Base-by-base conservation (phyloP, 495 filamentous ascomycete genomes). In the Daldinia concentrica region DNA sequence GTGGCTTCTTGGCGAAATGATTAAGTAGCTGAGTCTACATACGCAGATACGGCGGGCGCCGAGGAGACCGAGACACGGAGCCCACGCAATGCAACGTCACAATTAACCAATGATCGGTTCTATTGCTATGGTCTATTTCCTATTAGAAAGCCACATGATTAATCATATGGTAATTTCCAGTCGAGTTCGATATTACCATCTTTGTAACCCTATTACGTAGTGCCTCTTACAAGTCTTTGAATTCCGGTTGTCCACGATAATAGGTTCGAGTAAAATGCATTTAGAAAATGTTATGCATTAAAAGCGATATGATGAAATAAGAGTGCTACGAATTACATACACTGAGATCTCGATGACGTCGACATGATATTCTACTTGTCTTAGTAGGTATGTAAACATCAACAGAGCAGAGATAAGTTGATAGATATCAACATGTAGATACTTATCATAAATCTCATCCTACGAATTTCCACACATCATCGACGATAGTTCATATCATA, bases 281-380 rank as follows among this genome's bases (percentile, higher is more conserved):
- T 48, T 22, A 45, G 6, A 6, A 48, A 19, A 4, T 19, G 7
- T 9, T 48, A 48, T 48, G 43, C 19, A 48, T 48, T 48, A 48
- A 48, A 24, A 24, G n/a, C 9, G 43, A 14, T 36, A 36, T 1
- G 17, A 9, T 17, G 15, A 48, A 48, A 19, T 19, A 48, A 19
- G 43, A 14, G n/a, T n/a, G n/a, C n/a, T n/a, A n/a, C n/a, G n/a
- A n/a, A n/a, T n/a, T n/a, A n/a, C n/a, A n/a, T n/a, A n/a, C n/a
- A n/a, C n/a, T 12, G 0, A 2, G 41, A 48, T 48, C 8, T 68
- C 14, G 36, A 61, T 59, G 55, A 66, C 55, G 55, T 59, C 8
- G 19, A 66, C 11, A 43, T 52, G 30, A 66, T 26, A 58, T 37
- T 26, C 1, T 27, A 3, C 12, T 60, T 43, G 27, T 6, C n/a